Conservation (phyloP, 306 rosid genomes). For the Dryas octopetala region DNA sequence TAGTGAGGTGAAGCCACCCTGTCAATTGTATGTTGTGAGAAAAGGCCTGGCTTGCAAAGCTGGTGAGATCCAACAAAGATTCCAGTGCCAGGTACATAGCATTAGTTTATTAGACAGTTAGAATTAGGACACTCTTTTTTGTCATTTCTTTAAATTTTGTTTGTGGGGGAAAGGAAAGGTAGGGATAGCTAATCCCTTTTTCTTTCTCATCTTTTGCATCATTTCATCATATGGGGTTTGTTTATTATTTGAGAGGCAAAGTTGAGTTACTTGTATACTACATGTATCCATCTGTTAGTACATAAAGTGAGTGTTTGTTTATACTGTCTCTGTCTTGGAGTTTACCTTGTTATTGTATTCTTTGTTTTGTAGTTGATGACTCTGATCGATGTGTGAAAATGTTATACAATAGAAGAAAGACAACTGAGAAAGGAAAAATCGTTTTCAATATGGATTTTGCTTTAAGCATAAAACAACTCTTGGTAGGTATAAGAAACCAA, state of each 20-base stretch:
- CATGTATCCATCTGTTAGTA: slow-evolving; percentile 71
- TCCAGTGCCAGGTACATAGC: slow-evolving; percentile 73
- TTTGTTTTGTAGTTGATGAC: slow-evolving; percentile 14
- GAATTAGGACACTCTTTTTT: slow-evolving; percentile 32
- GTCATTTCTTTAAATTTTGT: slow-evolving; percentile 21
- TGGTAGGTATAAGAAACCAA: slow-evolving; percentile 34
- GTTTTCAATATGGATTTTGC: slow-evolving; percentile 39
- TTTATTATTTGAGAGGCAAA: slow-evolving; percentile 48
- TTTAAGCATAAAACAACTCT: slow-evolving; percentile 42
- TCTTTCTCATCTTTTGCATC: slow-evolving; percentile 31
- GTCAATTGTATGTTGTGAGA: slow-evolving; percentile 51
- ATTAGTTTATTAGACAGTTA: slow-evolving; percentile 55
- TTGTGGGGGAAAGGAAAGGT: slow-evolving; percentile 34
- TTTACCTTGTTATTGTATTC: background rate
- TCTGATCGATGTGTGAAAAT: background rate
- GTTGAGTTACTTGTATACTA: slow-evolving; percentile 70
- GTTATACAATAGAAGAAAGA: background rate
- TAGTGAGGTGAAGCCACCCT: slow-evolving; percentile 54
- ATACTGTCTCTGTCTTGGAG: slow-evolving; percentile 28
- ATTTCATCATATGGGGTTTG: slow-evolving; percentile 64
- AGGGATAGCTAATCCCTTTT: slow-evolving; percentile 59
- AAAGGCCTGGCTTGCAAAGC: slow-evolving; percentile 67
- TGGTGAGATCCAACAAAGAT: slow-evolving; percentile 58
- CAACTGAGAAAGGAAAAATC: slow-evolving; percentile 9
- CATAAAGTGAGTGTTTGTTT: slow-evolving; percentile 69